phyloP scores from a whole-genome alignment of 176 grass and related monocot species.

The Eleusine coracana region DNA sequence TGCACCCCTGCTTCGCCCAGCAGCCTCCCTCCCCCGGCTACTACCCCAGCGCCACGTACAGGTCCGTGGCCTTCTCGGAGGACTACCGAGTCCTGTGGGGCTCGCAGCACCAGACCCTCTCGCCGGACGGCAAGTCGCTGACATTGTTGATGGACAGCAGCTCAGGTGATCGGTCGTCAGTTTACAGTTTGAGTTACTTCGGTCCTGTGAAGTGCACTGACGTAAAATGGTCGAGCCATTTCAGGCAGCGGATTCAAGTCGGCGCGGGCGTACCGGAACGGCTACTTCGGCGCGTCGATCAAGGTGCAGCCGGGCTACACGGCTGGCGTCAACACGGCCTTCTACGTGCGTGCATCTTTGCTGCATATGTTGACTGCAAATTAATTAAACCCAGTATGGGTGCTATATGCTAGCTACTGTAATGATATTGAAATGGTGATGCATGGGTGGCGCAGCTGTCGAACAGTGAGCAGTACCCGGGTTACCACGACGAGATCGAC shows the following conservation, averaged over 20 bases:
- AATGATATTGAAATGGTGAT: neutral
- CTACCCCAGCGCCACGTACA: constrained; percentile 46
- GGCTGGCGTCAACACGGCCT: constrained; percentile 65
- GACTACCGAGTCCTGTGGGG: constrained; percentile 63
- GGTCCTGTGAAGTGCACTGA: neutral
- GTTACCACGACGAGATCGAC: constrained; percentile 71
- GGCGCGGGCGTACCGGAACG: constrained; percentile 47
- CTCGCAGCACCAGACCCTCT: constrained; percentile 52
- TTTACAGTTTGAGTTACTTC: neutral
- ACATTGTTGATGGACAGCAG: constrained; percentile 62
- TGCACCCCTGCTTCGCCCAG: constrained; percentile 32
- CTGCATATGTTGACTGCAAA: neutral
- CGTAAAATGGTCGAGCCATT: too few species aligned
- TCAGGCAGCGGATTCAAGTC: constrained; percentile 67
- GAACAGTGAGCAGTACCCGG: constrained; percentile 53
- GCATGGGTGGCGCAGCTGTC: constrained; percentile 47
- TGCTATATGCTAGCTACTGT: neutral
- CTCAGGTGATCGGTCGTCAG: constrained; percentile 26
- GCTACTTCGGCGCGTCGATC: constrained; percentile 59
- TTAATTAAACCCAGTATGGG: neutral
- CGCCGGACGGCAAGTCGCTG: constrained; percentile 50
- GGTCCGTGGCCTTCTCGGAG: constrained; percentile 42
- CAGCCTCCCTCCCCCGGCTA: constrained; percentile 63
- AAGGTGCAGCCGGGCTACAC: constrained; percentile 71
- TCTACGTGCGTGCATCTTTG: constrained; percentile 49